Evolutionary conservation across 1,284 basidiomycete species (phyloP), one percentile per base, ranked within the genome.

Genomic region (Cystobasidium pallidum): DNA sequence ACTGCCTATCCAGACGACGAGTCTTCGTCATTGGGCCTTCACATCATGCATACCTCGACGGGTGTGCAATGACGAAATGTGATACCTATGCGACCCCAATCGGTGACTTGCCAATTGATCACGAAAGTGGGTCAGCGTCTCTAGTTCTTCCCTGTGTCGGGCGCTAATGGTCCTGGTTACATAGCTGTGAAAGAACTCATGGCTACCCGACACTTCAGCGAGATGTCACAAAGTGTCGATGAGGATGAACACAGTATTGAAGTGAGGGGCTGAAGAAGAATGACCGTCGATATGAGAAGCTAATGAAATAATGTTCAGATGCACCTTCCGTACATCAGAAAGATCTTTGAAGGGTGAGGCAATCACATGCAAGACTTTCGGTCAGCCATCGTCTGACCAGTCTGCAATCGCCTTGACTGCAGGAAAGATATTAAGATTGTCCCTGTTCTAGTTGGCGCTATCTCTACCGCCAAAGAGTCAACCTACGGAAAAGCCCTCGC

Each of bases 171-270:
- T 8, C 45, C 32, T 70, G 30, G 67, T 2, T 21, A 21, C 6
- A 4, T 78, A 94, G 92, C 86, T 2, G 89, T 91, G 70, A 80
- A 83, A 7, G 86, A 91, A 76, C 84, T 99, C 17, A 83, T 84
- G 54, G 81, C 80, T 1, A 91, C 91, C 0, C 87, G 88, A 0
- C 82, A 87, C 70, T 99, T 99, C 78, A 83, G 84, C 41, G 83
- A 85, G 26, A 90, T 98, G 88, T 83, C 82, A 19, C 76, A 84
- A 0, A 78, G 82, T 0, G 88, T 87, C 1, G 96, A 99, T 79
- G 92, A 95, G 80, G 91, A 90, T 47, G 96, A 99, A 78, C 96
- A 99, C 80, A 94, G 91, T 78, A 88, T 99, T 65, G 96, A 99
- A 82, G 95, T 99, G 92, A 15, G 32, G n/a, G 11, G 13, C 21